Conservation (phyloP, 768 basidiomycete species). For the Hygrocybe punicea region DNA sequence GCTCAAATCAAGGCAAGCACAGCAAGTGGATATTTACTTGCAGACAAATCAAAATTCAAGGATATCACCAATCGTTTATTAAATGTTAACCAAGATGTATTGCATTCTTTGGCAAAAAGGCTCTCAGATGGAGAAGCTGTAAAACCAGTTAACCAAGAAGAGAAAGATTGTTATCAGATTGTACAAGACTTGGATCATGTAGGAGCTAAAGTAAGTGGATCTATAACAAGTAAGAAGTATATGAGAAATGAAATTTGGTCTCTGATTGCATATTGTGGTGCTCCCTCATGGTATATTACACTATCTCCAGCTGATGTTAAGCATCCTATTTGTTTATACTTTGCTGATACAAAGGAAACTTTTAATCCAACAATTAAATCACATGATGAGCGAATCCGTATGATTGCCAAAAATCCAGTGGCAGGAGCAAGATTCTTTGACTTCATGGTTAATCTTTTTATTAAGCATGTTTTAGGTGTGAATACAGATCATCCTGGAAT, state of each 20-base stretch:
- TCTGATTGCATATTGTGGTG: conserved; percentile 18
- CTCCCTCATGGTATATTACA: conserved; percentile 29
- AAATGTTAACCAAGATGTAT: conserved; percentile 19
- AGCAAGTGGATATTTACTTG: conserved; percentile 25
- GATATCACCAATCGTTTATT: conserved; percentile 22
- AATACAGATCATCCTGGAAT: conserved; percentile 17
- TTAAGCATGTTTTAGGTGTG: conserved; percentile 24
- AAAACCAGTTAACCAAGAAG: conserved; percentile 25
- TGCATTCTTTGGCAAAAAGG: conserved; percentile 18
- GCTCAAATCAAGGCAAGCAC: conserved; percentile 34
- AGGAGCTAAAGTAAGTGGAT: conserved; percentile 28
- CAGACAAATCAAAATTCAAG: conserved; percentile 25
- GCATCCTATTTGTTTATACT: conserved; percentile 34
- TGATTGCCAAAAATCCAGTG: conserved; percentile 25
- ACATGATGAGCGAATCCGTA: conserved; percentile 18
- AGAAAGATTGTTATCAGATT: conserved; percentile 35
- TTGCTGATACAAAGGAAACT: conserved; percentile 16
- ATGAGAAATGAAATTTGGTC: conserved; percentile 26
- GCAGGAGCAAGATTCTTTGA: conserved; percentile 31
- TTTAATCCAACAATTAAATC: conserved; percentile 12
- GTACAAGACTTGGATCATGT: conserved; percentile 36
- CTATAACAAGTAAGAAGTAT: conserved; percentile 23
- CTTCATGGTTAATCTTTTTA: conserved; percentile 20
- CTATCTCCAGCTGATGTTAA: conserved; percentile 29
- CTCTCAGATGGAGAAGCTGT: conserved; percentile 26